phyloP scores from a whole-genome alignment of 768 basidiomycete species.

The Boletus sp. region DNA sequence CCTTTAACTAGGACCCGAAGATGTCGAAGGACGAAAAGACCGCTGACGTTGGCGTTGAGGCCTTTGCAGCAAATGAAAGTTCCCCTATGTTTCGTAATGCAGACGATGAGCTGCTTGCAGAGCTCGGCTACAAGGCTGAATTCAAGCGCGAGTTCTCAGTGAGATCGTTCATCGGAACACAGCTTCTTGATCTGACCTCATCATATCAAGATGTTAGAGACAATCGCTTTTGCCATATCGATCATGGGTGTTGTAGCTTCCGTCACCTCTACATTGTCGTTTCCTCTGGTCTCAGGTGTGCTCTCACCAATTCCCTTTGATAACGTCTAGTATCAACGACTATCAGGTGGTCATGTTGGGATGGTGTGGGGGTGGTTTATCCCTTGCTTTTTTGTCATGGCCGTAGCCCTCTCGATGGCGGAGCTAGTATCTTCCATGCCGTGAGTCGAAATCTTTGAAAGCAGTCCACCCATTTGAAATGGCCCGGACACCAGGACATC shows the following conservation, averaged over 20 bases:
- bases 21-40: conserved; percentile 27
- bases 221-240: conserved; percentile 63
- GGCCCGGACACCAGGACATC: conserved; percentile 50
- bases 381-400: conserved; percentile 64
- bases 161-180: conserved; percentile 12
- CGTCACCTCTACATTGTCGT: conserved; percentile 62
- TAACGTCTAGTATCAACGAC: background rate
- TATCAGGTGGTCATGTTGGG: conserved; percentile 67
- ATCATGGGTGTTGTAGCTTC: conserved; percentile 74
- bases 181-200: background rate
- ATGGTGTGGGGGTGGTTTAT: conserved; percentile 79
- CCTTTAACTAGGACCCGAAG: background rate
- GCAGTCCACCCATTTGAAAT: background rate
- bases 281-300: conserved; percentile 59
- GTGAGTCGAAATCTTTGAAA: conserved; percentile 39
- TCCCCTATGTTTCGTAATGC: conserved; percentile 30
- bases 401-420: conserved; percentile 66
- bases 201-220: conserved; percentile 47
- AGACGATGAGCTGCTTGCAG: conserved; percentile 58
- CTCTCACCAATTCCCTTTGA: background rate
- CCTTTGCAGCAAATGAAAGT: conserved; percentile 6
- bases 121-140: conserved; percentile 69
- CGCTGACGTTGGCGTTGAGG: conserved; percentile 3
- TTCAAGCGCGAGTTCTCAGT: conserved; percentile 76
- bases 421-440: conserved; percentile 76